Evolutionary conservation across 2,329 filamentous ascomycete species (phyloP).

Genomic region (Epichloe elymi): DNA sequence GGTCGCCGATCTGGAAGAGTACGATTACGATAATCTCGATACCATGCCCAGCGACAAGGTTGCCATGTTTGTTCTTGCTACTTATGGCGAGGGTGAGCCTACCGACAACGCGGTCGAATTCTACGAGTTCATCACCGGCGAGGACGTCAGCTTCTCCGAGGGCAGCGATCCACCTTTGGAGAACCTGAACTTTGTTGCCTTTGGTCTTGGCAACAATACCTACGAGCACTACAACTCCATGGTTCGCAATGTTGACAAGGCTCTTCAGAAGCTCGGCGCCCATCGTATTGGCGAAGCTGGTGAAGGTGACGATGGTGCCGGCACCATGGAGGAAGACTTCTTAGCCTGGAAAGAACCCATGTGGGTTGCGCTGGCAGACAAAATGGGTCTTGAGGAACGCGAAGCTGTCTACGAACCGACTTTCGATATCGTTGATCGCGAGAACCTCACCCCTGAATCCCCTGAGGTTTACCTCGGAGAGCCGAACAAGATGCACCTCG

Average conservation of each 20-base stretch:
- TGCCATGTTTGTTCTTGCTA: conserved; percentile 89
- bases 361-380: conserved; percentile 75
- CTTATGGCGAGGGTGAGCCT: conserved; percentile 95
- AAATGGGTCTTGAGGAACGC: conserved; percentile 84
- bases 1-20: conserved; percentile 96
- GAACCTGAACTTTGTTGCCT: conserved; percentile 85
- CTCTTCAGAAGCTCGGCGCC: conserved; percentile 69
- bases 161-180: conserved; percentile 58
- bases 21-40: conserved; percentile 92
- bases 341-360: conserved; percentile 98
- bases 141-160: conserved; percentile 71
- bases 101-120: conserved; percentile 99
- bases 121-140: conserved; percentile 84
- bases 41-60: conserved; percentile 79
- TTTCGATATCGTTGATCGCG: conserved; percentile 68
- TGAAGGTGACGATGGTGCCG: conserved; percentile 93
- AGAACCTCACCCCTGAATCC: conserved; percentile 60
- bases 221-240: conserved; percentile 99
- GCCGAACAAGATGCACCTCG: conserved; percentile 90
- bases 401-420: conserved; percentile 93
- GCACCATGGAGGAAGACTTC: conserved; percentile 99
- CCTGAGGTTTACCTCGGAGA: conserved; percentile 88
- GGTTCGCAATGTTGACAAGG: conserved; percentile 82
- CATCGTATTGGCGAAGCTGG: conserved; percentile 75
- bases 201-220: conserved; percentile 96